A percentile compares a stretch with the other conserved stretches of the same genome.
phyloP scores from a whole-genome alignment of 2,329 filamentous ascomycete genomes.

The Blumeriella jaapii region DNA sequence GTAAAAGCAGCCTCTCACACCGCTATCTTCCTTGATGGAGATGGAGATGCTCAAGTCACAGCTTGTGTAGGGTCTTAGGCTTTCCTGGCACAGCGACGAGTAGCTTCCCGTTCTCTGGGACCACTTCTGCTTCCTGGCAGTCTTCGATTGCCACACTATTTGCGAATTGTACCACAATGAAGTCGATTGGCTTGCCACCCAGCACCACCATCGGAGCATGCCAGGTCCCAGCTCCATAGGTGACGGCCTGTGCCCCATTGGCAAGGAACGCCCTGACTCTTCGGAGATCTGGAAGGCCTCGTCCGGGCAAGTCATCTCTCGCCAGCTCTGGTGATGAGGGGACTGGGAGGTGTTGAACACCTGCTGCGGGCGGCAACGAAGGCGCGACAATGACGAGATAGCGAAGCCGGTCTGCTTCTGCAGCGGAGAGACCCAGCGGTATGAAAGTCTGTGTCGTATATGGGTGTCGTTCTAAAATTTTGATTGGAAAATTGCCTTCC shows the following conservation, averaged over 20 bases:
- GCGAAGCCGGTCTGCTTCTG: slow-evolving; percentile 33
- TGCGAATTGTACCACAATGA: slow-evolving; percentile 79
- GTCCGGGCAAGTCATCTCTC: slow-evolving; percentile 14
- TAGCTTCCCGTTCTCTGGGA: neutral
- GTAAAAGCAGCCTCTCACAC: too few relatives aligned
- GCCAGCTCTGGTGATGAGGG: slow-evolving; percentile 13
- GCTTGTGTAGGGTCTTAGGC: neutral
- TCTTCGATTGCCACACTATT: slow-evolving; percentile 78
- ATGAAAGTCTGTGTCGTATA: slow-evolving; percentile 91
- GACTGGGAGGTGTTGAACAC: slow-evolving; percentile 31
- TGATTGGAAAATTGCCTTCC: slow-evolving; percentile 46
- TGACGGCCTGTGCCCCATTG: slow-evolving; percentile 69
- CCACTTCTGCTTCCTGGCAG: slow-evolving; percentile 60
- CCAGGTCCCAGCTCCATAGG: slow-evolving; percentile 83
- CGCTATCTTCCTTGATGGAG: too few relatives aligned
- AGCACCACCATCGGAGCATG: slow-evolving; percentile 94
- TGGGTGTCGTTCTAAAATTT: slow-evolving; percentile 79
- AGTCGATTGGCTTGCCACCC: slow-evolving; percentile 60
- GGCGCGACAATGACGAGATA: slow-evolving; percentile 90
- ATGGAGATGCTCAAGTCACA: neutral
- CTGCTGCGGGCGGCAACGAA: slow-evolving; percentile 41
- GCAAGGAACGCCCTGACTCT: slow-evolving; percentile 69
- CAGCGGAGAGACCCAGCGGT: slow-evolving; percentile 50
- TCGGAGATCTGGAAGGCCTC: slow-evolving; percentile 55
- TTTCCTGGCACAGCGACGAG: neutral